Percentiles rank a stretch among this genome's conserved stretches.
Evolutionary conservation across 1,284 basidiomycete species (phyloP).

Genomic region (Butyriboletus appendiculatus): DNA sequence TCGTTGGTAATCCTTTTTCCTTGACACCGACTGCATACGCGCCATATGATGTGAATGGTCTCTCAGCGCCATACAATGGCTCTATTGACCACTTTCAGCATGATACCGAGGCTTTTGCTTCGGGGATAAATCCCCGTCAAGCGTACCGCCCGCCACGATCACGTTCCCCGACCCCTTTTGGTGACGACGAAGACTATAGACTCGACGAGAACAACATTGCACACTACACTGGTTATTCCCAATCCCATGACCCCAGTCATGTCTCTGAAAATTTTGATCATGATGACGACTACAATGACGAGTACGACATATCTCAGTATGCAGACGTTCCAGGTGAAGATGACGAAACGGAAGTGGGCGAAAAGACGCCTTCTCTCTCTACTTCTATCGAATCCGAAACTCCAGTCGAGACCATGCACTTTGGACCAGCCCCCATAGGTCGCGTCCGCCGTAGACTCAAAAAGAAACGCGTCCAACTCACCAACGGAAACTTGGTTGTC

Average conservation of each 20-base stretch:
- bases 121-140: constrained; percentile 54
- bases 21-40: constrained; percentile 15
- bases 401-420: constrained; percentile 73
- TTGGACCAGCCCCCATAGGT: constrained; percentile 83
- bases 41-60: constrained; percentile 8
- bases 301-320: constrained; percentile 38
- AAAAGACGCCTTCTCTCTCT: constrained; percentile 45
- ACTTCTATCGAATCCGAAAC: constrained; percentile 40
- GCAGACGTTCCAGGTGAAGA: constrained; percentile 30
- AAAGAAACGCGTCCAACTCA: constrained; percentile 71
- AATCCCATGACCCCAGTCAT: constrained; percentile 24
- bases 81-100: constrained; percentile 50
- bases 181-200: constrained; percentile 68
- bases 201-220: constrained; percentile 54
- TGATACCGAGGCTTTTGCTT: constrained; percentile 66
- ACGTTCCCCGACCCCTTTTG: constrained; percentile 70
- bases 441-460: constrained; percentile 75
- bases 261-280: constrained; percentile 36
- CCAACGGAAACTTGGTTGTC: constrained; percentile 85
- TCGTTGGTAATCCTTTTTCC: constrained; percentile 29
- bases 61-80: constrained; percentile 23
- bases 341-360: constrained; percentile 20
- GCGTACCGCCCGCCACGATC: constrained; percentile 55
- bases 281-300: constrained; percentile 13
- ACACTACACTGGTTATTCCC: constrained; percentile 49